Conservation (phyloP, 75 land plant species). For the Pinus albicaulis region DNA sequence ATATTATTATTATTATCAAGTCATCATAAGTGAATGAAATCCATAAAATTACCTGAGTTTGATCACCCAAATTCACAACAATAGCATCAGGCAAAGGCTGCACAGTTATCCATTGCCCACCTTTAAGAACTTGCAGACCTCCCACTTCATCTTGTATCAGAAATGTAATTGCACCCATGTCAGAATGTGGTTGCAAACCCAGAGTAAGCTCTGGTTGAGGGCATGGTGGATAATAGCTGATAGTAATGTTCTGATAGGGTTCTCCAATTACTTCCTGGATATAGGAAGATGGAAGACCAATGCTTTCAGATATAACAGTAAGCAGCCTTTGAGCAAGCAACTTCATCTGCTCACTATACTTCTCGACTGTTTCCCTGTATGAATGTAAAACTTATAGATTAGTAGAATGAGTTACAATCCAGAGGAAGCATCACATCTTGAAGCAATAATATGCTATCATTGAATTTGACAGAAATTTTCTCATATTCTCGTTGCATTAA, state of each 20-base stretch:
- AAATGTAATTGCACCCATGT: constrained; percentile 84
- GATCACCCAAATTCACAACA: constrained; percentile 74
- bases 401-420: neutral
- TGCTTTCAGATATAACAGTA: constrained; percentile 58
- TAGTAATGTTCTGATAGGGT: constrained; percentile 84
- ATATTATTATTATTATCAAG: neutral
- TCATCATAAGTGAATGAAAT: neutral
- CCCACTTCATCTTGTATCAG: constrained; percentile 82
- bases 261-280: constrained; percentile 80
- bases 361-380: constrained; percentile 43
- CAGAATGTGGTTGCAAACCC: constrained; percentile 94
- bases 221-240: constrained; percentile 93
- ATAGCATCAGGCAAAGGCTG: constrained; percentile 66
- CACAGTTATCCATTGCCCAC: constrained; percentile 62
- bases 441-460: neutral
- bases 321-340: constrained; percentile 56
- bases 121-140: constrained; percentile 77
- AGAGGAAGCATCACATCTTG: neutral
- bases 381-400: neutral
- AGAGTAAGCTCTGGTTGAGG: constrained; percentile 91
- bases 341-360: constrained; percentile 69
- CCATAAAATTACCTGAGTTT: constrained; percentile 53
- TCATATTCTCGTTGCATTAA: neutral
- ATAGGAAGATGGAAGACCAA: constrained; percentile 43
- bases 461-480: neutral